Base-by-base conservation (phyloP, 2,329 filamentous ascomycete genomes). In the Botrytis porri region DNA sequence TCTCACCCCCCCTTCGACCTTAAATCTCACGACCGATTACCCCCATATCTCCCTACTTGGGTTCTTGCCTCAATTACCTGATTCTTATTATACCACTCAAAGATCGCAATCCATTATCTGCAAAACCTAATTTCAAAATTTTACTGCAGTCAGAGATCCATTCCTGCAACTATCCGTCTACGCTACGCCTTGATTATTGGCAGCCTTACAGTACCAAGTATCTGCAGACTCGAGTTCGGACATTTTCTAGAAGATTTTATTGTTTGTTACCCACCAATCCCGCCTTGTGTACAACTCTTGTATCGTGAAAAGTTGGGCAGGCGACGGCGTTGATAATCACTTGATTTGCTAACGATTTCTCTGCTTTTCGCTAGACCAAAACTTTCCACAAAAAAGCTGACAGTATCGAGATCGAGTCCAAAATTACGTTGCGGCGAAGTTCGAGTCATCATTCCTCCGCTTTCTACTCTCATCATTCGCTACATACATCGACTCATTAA, bases 301-400 rank as follows among this genome's bases (percentile, higher is more conserved):
- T 39, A 37, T 71, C 61, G 22, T 71, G 69, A 71, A 39, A 10
- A 29, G 7, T 7, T 59, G 48, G 16, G 22, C 45, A 66, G 48
- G 48, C 48, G 37, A 51, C 61, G 48, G 37, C 48, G 16, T 66
- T 59, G 48, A 66, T 48, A 43, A 35, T 5, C 59, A 39, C 25
- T 45, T 59, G 48, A 71, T 71, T 71, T 43, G 70, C 70, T 71
- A 71, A 71, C 61, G 12, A 22, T 71, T 66, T 39, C 70, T 59
- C 70, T 37, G 6, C 5, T 71, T 43, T 66, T 43, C 37, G 45
- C 61, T 66, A 71, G 70, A 60, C 48, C 1, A 54, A 54, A 65
- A 45, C 20, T 45, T 45, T 12, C 29, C 41, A n/a, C 35, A n/a
- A 66, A 51, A n/a, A 37, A 66, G 37, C 37, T 59, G 70, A 60